Evolutionary conservation across 140 eudicot genomes (phyloP), one percentile per base, ranked within the genome.

Genomic region (Bidens hawaiensis): DNA sequence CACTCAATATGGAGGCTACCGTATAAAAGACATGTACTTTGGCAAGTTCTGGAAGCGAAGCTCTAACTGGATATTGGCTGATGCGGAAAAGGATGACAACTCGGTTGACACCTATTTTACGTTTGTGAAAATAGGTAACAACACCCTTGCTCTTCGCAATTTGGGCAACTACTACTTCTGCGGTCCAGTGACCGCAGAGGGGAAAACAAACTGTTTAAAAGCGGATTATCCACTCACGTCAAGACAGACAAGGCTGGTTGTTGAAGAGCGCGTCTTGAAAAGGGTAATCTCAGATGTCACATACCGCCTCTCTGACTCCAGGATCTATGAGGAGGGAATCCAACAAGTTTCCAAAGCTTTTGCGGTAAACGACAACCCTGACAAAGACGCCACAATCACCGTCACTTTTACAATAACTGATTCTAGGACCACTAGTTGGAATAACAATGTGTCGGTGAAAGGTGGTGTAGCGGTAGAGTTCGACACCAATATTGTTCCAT

Each of bases 241-340:
- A 23, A 42, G 4, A 24, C 34, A 41, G 40, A 22, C 54, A 24
- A 40, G 40, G 67, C 53, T 61, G n/a, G n/a, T 41, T 1, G 11
- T 61, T 40, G 67, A 61, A 21, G 67, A 59, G 64, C 31, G 31
- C 4, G 18, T 59, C 3, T 12, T 28, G 14, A 2, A 61, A 2
- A 61, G 40, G 25, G 6, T 13, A 15, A 61, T 61, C 36, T 61
- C 8, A 22, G 24, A 61, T 40, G 1, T 61, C 38, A 6, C 14
- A 41, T 61, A 61, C 53, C 67, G 67, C 7, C 53, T 42, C n/a
- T 23, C 40, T 2, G 15, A 23, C 67, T 61, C 67, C 10, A 61
- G 36, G n/a, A 41, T 61, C 9, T 41, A 41, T 41, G 1, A 42
- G 5, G 67, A 61, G 24, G 9, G n/a, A 6, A 24, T 40, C 3